Evolutionary conservation across 225 moss, liverwort and hornwort species (phyloP), one percentile per base, ranked within the genome.

Genomic region (Lunularia cruciata): DNA sequence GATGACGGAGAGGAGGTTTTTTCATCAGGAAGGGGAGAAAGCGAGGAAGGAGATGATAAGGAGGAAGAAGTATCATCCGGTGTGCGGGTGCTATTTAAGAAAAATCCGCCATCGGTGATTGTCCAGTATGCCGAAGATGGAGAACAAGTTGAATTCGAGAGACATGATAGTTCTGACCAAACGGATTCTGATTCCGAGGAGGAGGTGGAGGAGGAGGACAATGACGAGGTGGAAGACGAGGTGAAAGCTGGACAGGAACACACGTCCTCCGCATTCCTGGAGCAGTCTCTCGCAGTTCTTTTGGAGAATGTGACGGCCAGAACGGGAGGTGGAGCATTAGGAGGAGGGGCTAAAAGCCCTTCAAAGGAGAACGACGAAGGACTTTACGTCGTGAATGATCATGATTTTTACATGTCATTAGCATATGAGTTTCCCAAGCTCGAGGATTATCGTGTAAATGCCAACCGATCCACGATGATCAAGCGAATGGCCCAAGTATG

Each of bases 401-500:
- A 66, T 26, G 77, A 77, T 33, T 61, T 69, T 11, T 73, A 81
- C 55, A 77, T 83, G 51, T 30, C 63, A 4, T 38, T 64, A 9
- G 63, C 45, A 45, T 38, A 43, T 46, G 45, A 37, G 18, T 70
- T 83, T 47, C 79, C 83, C 42, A 77, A 87, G 79, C 78, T 83
- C 42, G 87, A 89, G 75, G 78, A 65, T 47, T 76, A 77, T 37
- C 85, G 85, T 67, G 81, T 77, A 28, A 79, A 81, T 57, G 83
- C 85, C 63, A 90, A 87, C 75, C 79, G 89, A 66, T 75, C 79
- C 59, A 90, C 84, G 18, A 79, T 90, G 79, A 76, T 90, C 59
- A 79, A 90, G 61, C 89, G 71, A 51, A 87, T 90, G 89, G 89
- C 89, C 61, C 78, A 87, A 79, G 89, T 89, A 75, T 55, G 14